Evolutionary conservation across 2,329 filamentous ascomycete genomes (phyloP).

Genomic region (Dactylellina sp.): DNA sequence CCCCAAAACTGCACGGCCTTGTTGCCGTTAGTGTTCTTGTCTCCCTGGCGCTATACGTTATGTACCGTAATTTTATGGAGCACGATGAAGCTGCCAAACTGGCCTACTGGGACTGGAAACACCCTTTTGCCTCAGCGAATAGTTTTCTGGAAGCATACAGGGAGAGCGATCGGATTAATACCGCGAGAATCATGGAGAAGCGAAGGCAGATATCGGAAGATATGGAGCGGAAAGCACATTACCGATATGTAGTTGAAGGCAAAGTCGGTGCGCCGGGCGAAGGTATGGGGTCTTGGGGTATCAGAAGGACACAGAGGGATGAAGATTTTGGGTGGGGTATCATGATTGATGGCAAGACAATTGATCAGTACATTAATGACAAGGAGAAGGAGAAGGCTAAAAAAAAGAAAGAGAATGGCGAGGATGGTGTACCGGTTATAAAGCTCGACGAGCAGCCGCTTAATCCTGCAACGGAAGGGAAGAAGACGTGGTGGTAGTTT

Average conservation of each 20-base stretch:
- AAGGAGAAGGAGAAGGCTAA: conserved; percentile 45
- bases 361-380: conserved; percentile 43
- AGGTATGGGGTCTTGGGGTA: conserved; percentile 47
- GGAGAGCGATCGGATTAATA: conserved; percentile 51
- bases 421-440: conserved; percentile 19
- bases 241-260: conserved; percentile 45
- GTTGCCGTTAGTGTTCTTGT: conserved; percentile 72
- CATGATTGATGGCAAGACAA: conserved; percentile 55
- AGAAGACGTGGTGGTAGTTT: conserved; percentile 56
- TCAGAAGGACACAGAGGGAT: conserved; percentile 48
- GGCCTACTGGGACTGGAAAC: conserved; percentile 52
- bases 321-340: conserved; percentile 52
- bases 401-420: conserved; percentile 23
- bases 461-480: conserved; percentile 22
- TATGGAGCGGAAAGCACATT: conserved; percentile 55
- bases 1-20: conserved; percentile 78
- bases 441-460: conserved; percentile 50
- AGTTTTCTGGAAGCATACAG: conserved; percentile 49
- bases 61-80: conserved; percentile 56
- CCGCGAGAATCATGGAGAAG: conserved; percentile 53
- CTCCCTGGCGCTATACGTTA: conserved; percentile 44
- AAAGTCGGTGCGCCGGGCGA: conserved; percentile 39
- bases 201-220: conserved; percentile 51
- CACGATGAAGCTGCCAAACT: conserved; percentile 38
- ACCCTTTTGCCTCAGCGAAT: conserved; percentile 37